A percentile compares a stretch with the other conserved stretches of the same genome.
Evolutionary conservation across 495 filamentous ascomycete genomes (phyloP).

Genomic region (Aspergillus bridgeri): DNA sequence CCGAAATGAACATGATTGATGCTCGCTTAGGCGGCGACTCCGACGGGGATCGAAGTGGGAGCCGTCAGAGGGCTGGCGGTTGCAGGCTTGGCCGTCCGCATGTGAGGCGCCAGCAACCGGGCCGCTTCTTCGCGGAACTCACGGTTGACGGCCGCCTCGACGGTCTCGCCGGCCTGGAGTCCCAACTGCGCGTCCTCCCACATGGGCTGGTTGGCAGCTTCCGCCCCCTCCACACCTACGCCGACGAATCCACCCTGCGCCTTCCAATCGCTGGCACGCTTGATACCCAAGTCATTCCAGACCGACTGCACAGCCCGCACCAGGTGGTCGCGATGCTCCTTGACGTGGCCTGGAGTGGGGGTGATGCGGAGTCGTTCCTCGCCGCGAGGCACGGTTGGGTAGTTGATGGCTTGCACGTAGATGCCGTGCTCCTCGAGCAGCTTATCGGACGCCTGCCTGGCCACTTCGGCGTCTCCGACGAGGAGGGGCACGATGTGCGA

Average conservation of each 20-base stretch:
- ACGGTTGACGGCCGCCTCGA: conserved; percentile 38
- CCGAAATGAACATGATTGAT: no score
- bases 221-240: conserved; percentile 67
- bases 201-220: conserved; percentile 60
- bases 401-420: conserved; percentile 99
- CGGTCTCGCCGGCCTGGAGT: conserved; percentile 45
- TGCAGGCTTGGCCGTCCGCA: conserved; percentile 33
- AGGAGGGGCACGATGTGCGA: conserved; percentile 93
- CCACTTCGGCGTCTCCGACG: conserved; percentile 91
- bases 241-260: conserved; percentile 88
- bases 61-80: conserved; percentile 22
- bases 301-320: conserved; percentile 82
- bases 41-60: conserved; percentile 28
- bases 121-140: conserved; percentile 30
- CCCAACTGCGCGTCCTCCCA: conserved; percentile 89
- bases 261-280: conserved; percentile 89
- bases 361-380: conserved; percentile 95
- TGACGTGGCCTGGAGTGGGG: conserved; percentile 87
- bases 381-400: conserved; percentile 93
- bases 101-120: conserved; percentile 12
- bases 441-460: conserved; percentile 83
- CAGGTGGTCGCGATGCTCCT: conserved; percentile 76
- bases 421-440: conserved; percentile 84
- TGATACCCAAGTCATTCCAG: conserved; percentile 83
- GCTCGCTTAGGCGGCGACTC: conserved; percentile 31